Evolutionary conservation across 805 yeast species (phyloP), one percentile per base, ranked within the genome.

Genomic region (Saturnispora sanitii): DNA sequence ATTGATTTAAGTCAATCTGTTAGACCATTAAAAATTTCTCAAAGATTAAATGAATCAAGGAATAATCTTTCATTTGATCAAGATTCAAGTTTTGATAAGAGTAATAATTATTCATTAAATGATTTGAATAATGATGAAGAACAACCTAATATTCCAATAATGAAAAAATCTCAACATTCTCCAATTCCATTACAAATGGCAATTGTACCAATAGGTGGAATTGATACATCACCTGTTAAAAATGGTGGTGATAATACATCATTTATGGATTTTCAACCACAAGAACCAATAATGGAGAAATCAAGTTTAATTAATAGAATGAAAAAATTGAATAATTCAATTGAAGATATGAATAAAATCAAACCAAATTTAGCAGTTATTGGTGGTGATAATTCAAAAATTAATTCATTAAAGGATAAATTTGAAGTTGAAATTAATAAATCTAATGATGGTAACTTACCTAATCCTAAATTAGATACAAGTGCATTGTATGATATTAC

Each of bases 21-120:
- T 1, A 73, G 82, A 56, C 88, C 88, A 0, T 63, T 82, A 51
- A 75, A 75, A 57, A 78, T 81, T 63, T 71, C 83, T 0, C 78
- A 75, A 53, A 77, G 72, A 51, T 58, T 70, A 46, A 33, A 33
- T n/a, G 42, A 33, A 33, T 33, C 42, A 4, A 33, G 21, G 12
- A 27, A 21, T 21, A 39, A 33, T 27, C n/a, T 36, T 5, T 19
- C 30, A 19, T n/a, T 28, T 27, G 36, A 28, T 20, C 23, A 6
- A 27, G 42, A 39, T 33, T 27, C 31, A 4, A 33, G 28, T 28
- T 33, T 39, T 11, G 37, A 39, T 32, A 39, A 23, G 19, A 26
- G 28, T 26, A 17, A 19, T 16, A 39, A 27, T 16, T 6, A 20
- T 23, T 35, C 38, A 20, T 20, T 29, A 18, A 17, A 20, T 16